Base-by-base conservation (phyloP, 345 rosid species). In the Melaleuca alternifolia region DNA sequence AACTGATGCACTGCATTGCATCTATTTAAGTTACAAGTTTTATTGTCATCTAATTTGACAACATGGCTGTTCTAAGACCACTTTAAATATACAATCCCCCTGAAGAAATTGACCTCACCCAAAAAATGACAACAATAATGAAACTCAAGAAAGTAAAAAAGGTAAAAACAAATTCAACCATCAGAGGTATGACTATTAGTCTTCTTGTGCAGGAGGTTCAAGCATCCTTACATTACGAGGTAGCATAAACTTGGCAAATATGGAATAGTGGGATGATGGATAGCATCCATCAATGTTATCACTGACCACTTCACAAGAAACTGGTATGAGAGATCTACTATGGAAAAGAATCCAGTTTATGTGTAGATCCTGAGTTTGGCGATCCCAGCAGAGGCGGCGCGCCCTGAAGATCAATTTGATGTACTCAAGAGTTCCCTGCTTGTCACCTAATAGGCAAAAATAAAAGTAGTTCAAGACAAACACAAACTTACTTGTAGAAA, bases 371-470 rank as follows among this genome's bases (percentile, higher is more conserved):
- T 96, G 99, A 5, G 98, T 97, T 88, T 97, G 99, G 52, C 98
- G 94, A 87, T 96, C 99, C 99, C 99, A 97, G 88, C 99, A 97
- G 90, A 97, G 99, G 92, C 99, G 96, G 76, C 96, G 91, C 0
- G 99, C 99, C 91, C 99, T 88, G 41, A 96, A 91, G 53, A 97
- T 88, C 89, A 96, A 91, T 93, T 96, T 95, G 86, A 97, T 87
- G 91, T 93, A 95, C 89, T 97, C 99, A 28, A 92, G 85, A 6
- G 96, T 92, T 86, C 99, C 99, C 87, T 97, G 99, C 91, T 96
- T 96, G 93, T 96, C 89, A 88, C 99, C 99, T 97, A 89, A 85
- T 14, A 77, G 46, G 82, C 50, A 16, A 83, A 87, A 8, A 76
- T 85, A 79, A 14, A 28, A 50, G 26, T 46, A 56, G 44, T 20